Conservation (phyloP, 257 asterid genomes). For the Plantago major region DNA sequence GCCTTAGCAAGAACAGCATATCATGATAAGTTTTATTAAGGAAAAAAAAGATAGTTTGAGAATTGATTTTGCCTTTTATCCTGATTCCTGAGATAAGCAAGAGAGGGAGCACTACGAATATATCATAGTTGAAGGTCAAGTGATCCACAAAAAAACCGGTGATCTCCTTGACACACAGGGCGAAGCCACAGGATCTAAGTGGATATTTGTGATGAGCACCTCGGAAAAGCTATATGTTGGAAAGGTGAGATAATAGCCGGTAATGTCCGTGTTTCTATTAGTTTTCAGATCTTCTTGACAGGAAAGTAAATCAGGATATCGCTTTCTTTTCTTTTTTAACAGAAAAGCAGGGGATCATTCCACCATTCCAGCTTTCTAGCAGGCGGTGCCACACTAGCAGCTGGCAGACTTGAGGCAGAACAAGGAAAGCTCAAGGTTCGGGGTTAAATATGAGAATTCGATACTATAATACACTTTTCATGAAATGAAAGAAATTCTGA, state of each 20-base stretch:
- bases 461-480: neutral
- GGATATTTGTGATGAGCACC: constrained; percentile 83
- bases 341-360: constrained; percentile 68
- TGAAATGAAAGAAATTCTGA: neutral
- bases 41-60: too few relatives aligned
- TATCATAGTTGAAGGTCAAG: constrained; percentile 43
- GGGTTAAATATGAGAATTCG: neutral
- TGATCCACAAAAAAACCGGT: constrained; percentile 47
- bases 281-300: neutral
- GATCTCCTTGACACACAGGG: constrained; percentile 42
- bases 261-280: neutral
- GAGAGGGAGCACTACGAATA: constrained; percentile 62
- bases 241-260: constrained; percentile 37
- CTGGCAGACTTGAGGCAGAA: constrained; percentile 63
- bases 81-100: constrained; percentile 37
- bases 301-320: constrained; percentile 3
- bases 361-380: constrained; percentile 86
- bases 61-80: constrained; percentile 7
- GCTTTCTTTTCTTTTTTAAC: constrained; percentile 15
- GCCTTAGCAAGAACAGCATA: too few relatives aligned
- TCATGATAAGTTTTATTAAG: too few relatives aligned
- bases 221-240: constrained; percentile 54
- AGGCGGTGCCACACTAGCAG: constrained; percentile 71
- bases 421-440: constrained; percentile 56
- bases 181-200: constrained; percentile 41